A percentile compares a stretch with the other conserved stretches of the same genome.
phyloP scores from a whole-genome alignment of 1,284 basidiomycete genomes.

The Athelia sp. region DNA sequence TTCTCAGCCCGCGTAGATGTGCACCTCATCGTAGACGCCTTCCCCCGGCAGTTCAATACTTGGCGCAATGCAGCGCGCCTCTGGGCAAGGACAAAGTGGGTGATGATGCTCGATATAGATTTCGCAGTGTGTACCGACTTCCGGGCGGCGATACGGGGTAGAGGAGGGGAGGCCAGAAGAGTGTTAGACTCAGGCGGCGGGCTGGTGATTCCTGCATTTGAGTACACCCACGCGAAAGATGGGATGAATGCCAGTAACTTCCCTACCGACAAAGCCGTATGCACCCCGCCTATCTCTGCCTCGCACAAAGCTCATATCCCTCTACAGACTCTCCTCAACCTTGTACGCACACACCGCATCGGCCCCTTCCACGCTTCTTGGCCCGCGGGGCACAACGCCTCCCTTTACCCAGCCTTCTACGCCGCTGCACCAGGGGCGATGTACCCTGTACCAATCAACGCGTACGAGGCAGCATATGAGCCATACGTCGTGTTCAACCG shows the following conservation, averaged over 20 bases:
- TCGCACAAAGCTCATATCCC: neutral
- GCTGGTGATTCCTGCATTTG: conserved; percentile 77
- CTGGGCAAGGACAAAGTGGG: conserved; percentile 73
- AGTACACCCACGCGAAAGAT: conserved; percentile 59
- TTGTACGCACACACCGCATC: conserved; percentile 50
- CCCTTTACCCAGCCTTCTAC: conserved; percentile 71
- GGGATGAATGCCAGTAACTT: conserved; percentile 54
- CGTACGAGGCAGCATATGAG: conserved; percentile 79
- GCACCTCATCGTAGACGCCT: conserved; percentile 80
- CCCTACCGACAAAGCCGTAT: conserved; percentile 61
- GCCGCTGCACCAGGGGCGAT: conserved; percentile 55
- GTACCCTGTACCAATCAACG: conserved; percentile 52
- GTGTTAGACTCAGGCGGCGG: conserved; percentile 54
- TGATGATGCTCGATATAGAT: conserved; percentile 88
- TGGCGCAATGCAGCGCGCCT: conserved; percentile 82
- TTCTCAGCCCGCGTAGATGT: conserved; percentile 77
- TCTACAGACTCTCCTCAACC: conserved; percentile 46
- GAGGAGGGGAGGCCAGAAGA: conserved; percentile 28
- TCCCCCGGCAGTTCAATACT: conserved; percentile 79
- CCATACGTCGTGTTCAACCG: conserved; percentile 74
- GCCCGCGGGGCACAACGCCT: conserved; percentile 75
- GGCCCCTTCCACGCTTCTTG: conserved; percentile 75
- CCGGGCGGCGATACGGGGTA: conserved; percentile 45
- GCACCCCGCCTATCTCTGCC: no score
- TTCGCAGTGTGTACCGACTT: conserved; percentile 82